These are phyloP conservation scores for Pulveroboletus frians DNA, from an alignment of 768 basidiomycete species.

Conservation along the genomic window DNA sequence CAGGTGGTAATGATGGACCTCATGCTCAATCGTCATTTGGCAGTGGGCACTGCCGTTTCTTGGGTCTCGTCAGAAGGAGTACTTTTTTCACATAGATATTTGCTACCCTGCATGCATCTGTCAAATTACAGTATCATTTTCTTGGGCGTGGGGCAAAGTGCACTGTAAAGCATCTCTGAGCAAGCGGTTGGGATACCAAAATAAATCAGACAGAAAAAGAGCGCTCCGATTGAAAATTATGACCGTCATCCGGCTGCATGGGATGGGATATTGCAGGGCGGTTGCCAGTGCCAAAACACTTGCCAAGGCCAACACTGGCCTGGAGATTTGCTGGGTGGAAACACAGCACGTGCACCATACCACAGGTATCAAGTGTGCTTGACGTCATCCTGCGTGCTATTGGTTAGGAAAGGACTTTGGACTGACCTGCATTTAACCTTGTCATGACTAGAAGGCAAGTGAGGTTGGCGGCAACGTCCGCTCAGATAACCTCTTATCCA, in stretches of 20 bases:
- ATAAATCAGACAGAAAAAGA: background rate
- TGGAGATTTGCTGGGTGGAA: constrained; percentile 8
- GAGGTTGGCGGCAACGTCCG: background rate
- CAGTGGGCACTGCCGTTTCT: too few species aligned
- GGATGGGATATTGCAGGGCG: constrained; percentile 7
- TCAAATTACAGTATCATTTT: background rate
- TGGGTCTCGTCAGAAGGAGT: background rate
- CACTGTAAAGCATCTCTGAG: background rate
- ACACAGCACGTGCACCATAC: constrained; percentile 12
- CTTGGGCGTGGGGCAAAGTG: too few species aligned
- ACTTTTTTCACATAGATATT: background rate
- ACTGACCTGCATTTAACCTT: constrained; percentile 6
- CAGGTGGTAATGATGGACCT: too few species aligned
- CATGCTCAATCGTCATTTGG: background rate
- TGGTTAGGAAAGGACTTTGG: background rate
- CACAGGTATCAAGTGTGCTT: constrained; percentile 20
- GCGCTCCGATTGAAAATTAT: constrained; percentile 29
- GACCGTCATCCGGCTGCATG: constrained; percentile 21
- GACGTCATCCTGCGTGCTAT: constrained; percentile 20
- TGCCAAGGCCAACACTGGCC: background rate
- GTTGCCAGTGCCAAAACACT: constrained; percentile 12
- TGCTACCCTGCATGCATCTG: too few species aligned
- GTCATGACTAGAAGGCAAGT: background rate
- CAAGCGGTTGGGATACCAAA: background rate
- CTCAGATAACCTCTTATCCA: background rate